phyloP scores from a whole-genome alignment of 768 basidiomycete genomes.

The Phylloporus sp. region DNA sequence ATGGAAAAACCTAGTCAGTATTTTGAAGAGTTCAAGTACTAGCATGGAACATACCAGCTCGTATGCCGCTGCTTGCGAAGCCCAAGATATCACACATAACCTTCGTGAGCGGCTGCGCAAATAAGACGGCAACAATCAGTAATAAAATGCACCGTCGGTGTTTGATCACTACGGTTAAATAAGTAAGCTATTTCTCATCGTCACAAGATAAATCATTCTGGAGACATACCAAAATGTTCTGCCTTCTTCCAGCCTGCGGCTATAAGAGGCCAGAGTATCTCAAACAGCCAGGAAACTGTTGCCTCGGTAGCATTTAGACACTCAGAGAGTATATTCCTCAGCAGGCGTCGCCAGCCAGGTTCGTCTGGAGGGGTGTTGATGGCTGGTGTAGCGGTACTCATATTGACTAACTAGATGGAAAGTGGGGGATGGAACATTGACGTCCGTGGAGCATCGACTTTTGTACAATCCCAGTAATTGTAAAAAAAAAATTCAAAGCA shows the following conservation, averaged over 20 bases:
- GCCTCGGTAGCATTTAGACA: accelerated
- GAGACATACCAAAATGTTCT: neutral
- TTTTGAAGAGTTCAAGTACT: too few species aligned
- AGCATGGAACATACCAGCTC: constrained; percentile 1
- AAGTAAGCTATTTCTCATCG: neutral
- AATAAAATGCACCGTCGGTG: neutral
- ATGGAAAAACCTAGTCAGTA: neutral
- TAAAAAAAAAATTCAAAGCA: too few species aligned
- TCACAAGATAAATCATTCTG: neutral
- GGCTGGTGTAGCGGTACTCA: too few species aligned
- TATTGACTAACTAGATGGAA: too few species aligned
- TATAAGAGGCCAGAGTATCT: neutral
- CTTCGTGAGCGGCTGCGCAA: neutral
- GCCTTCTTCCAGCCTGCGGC: neutral
- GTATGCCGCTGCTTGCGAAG: neutral
- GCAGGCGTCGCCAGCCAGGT: neutral
- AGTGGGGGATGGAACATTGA: too few species aligned
- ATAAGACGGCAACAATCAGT: neutral
- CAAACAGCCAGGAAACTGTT: neutral
- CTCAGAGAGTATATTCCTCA: neutral
- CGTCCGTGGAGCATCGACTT: too few species aligned
- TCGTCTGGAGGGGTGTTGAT: neutral
- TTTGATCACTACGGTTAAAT: neutral
- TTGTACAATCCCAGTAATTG: too few species aligned
- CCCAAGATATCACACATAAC: neutral